Evolutionary conservation across 495 filamentous ascomycete species (phyloP).

Genomic region (Trypethelium eluteriae): DNA sequence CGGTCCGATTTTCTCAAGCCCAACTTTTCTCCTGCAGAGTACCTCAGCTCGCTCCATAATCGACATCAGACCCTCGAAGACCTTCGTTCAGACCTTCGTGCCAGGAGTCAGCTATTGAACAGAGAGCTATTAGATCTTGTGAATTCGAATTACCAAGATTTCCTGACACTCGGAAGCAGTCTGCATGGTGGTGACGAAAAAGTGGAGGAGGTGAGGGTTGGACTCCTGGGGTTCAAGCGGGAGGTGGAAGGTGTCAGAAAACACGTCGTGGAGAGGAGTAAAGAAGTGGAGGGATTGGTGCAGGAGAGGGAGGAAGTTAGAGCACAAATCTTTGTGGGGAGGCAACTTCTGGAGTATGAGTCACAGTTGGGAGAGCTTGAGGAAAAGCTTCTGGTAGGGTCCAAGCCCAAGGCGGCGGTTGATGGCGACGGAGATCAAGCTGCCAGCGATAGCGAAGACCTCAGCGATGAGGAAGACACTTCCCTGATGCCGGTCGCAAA

Average conservation of each 20-base stretch:
- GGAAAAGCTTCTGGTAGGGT: conserved; percentile 55
- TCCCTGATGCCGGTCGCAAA: conserved; percentile 39
- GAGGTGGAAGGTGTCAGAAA: conserved; percentile 58
- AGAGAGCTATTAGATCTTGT: conserved; percentile 87
- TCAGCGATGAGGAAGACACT: conserved; percentile 20
- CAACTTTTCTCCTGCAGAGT: conserved; percentile 70
- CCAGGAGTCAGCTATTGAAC: conserved; percentile 63
- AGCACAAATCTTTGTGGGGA: conserved; percentile 42
- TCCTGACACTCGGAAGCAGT: conserved; percentile 71
- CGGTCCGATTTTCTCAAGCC: conserved; percentile 70
- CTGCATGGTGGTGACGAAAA: conserved; percentile 83
- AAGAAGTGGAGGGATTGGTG: conserved; percentile 49
- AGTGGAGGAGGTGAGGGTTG: conserved; percentile 84
- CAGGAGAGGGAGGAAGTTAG: conserved; percentile 48
- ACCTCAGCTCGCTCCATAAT: conserved; percentile 73
- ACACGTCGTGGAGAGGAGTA: conserved; percentile 46
- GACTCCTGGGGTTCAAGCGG: conserved; percentile 72
- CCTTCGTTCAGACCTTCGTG: conserved; percentile 73
- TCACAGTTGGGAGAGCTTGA: conserved; percentile 58
- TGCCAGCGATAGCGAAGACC: conserved; percentile 32
- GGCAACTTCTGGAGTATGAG: conserved; percentile 44
- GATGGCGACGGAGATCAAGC: conserved; percentile 40
- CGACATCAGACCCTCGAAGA: conserved; percentile 96
- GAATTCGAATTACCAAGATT: conserved; percentile 87
- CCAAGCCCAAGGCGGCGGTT: conserved; percentile 37